Evolutionary conservation across 148 eudicot species (phyloP), one percentile per base, ranked within the genome.

Genomic region (Fagopyrum esculentum): DNA sequence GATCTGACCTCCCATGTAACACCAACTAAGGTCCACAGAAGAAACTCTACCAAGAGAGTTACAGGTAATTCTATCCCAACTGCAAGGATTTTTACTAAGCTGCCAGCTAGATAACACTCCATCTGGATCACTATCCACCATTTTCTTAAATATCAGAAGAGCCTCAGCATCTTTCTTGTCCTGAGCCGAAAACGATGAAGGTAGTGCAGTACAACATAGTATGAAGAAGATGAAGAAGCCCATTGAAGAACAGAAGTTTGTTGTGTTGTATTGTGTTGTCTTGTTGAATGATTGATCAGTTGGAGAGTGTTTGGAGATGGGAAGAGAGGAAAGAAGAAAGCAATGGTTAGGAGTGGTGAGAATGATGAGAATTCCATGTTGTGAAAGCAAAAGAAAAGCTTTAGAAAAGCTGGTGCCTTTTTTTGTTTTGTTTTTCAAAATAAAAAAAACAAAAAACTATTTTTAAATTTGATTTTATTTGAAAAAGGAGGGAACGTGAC

Each of bases 41-140:
- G 93, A 51, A 5, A 87, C 97, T 2, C 97, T 84, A 2, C 87
- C 87, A 0, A 77, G 80, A 44, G 77, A n/a, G 2, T 80, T 85
- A 81, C 98, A 95, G 44, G 82, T 82, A 4, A 95, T 82, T 4
- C 93, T 93, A 69, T 81, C 74, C 97, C 97, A 95, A 9, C 80
- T 81, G 83, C 98, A 95, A 11, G 87, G 79, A 12, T 75, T 77
- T 71, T 77, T 86, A 17, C 74, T 79, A 43, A 76, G 73, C 50
- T 83, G 78, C 98, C 98, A 95, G 17, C 63, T 77, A 17, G 90
- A 83, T 16, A 92, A 50, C 56, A 82, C 84, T 50, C 80, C 85
- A 16, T 82, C 80, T 0, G 92, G 88, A 75, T 95, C 97, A 15
- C 51, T 66, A 6, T 80, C 80, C 45, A 94, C 82, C 88, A 84